Evolutionary conservation across 2,329 filamentous ascomycete genomes (phyloP), one percentile per base, ranked within the genome.

Genomic region (Orbilia brochopaga): DNA sequence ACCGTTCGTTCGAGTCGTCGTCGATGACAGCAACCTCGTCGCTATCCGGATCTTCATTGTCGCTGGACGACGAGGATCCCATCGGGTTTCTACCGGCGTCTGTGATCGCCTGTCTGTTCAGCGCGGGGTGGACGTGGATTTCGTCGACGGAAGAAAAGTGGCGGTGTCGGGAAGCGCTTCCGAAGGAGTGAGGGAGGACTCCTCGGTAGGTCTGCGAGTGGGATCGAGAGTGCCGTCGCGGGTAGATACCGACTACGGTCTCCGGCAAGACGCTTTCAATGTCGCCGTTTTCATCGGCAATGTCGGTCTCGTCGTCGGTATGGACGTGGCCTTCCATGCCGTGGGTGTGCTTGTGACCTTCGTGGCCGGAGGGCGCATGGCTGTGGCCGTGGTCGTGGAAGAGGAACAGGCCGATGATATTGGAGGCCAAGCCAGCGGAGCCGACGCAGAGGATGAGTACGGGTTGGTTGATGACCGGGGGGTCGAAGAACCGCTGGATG

Each of bases 351-450:
- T 78, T 79, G 55, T 81, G 79, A 7, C 77, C 75, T 69, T 73
- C 73, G 52, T 78, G 77, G 1, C 74, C 76, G 7, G 79, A 77
- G 10, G 40, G 70, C 48, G 74, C 89, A 78, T 94, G 91, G 13
- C 86, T 86, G 79, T 97, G 93, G 1, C 91, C 90, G 78, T 97
- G 93, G 64, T 96, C 93, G 75, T 96, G 94, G 77, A 99, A 91
- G 32, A 99, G 87, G 64, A 93, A 85, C 74, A 99, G 88, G 1
- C 94, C 94, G 54, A 93, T 82, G 19, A 97, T 85, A 78, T 99
- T 99, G 32, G 92, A 97, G 6, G 87, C 83, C 13, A 99, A 85
- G 57, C 94, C 94, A 67, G 91, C 84, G 73, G 85, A 92, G 44
- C 94, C 94, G 57, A 99, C 94, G 74, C 94, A 88, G 69, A 96